phyloP scores from a whole-genome alignment of 192 early-diverging fungal species.

The Gryganskiella cystojenkinii region DNA sequence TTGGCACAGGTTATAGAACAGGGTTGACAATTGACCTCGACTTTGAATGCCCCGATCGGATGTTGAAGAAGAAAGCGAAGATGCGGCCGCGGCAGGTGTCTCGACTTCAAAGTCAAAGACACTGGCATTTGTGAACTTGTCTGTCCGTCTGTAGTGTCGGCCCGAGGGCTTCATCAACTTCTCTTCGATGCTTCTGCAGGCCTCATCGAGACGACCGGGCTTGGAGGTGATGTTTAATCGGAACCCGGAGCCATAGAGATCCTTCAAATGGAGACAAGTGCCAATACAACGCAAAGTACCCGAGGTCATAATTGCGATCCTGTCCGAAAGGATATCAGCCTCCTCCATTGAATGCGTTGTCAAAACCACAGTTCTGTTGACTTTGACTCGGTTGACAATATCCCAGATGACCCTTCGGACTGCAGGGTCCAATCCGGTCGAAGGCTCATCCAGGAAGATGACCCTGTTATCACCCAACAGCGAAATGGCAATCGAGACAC shows the following conservation, averaged over 20 bases:
- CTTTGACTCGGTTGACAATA: slow-evolving; percentile 55
- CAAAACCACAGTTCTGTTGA: slow-evolving; percentile 56
- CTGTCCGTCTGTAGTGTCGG: background rate
- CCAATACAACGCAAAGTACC: slow-evolving; percentile 59
- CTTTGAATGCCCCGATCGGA: background rate
- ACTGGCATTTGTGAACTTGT: slow-evolving; percentile 22
- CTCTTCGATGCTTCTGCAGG: slow-evolving; percentile 13
- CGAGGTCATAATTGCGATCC: slow-evolving; percentile 54
- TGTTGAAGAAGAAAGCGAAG: background rate
- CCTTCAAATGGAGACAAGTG: slow-evolving; percentile 60
- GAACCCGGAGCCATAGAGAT: slow-evolving; percentile 62
- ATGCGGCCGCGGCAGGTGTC: no score
- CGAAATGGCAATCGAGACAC: slow-evolving; percentile 57
- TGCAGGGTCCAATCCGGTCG: slow-evolving; percentile 65
- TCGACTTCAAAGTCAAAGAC: slow-evolving; percentile 24
- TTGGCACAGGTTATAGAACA: slow-evolving; percentile 65
- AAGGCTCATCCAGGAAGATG: slow-evolving; percentile 63
- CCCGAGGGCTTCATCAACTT: background rate
- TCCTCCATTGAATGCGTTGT: slow-evolving; percentile 73
- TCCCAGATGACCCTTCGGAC: slow-evolving; percentile 59
- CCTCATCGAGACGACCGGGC: slow-evolving; percentile 1
- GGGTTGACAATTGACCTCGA: slow-evolving; percentile 39
- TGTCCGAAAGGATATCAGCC: slow-evolving; percentile 57
- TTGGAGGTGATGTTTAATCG: slow-evolving; percentile 27
- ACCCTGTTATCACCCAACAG: slow-evolving; percentile 54